Evolutionary conservation across 2,329 filamentous ascomycete species (phyloP), one percentile per base, ranked within the genome.

Genomic region (Sarocladiaceae sp.): DNA sequence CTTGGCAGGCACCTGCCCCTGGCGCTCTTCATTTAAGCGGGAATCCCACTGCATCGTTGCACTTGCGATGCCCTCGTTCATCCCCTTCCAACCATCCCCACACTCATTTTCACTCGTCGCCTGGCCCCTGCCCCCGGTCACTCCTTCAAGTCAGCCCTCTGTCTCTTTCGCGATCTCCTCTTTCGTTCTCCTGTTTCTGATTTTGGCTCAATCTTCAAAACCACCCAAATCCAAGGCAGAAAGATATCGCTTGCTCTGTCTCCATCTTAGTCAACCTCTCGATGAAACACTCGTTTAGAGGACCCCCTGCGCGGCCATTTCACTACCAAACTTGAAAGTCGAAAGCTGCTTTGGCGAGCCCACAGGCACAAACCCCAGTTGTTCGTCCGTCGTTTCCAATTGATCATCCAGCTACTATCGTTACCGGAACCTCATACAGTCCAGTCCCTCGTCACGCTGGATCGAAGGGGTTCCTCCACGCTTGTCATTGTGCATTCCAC

Each of bases 21-120:
- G 37, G 37, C 37, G 23, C 23, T 41, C 21, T 13, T 41, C 37
- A 41, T 41, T 41, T 41, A 21, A 41, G 26, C 23, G 24, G 29
- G 4, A 27, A 9, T 16, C 37, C 37, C 37, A 21, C 29, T 24
- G 37, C 37, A 11, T 41, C 24, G 23, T 41, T 27, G 23, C 37
- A 41, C 37, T 18, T 29, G 37, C 37, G 37, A 41, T 41, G 29
- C 24, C 37, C 37, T 41, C 37, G 37, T 39, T 16, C 24, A 16
- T 41, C 29, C 23, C 37, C 37, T 41, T 39, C 29, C 23, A 24
- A 7, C 15, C 37, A 41, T 41, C 37, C 37, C 40, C 40, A 43
- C 40, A 43, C 40, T 43, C 40, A 43, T 43, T 43, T 43, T 43
- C 40, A 39, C n/a, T 23, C 19, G 18, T 24, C 34, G 16, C 34